Percentiles rank a stretch among this genome's conserved stretches.
Evolutionary conservation across 179 eudicot species (phyloP).

Genomic region (Amaranthus tricolor): DNA sequence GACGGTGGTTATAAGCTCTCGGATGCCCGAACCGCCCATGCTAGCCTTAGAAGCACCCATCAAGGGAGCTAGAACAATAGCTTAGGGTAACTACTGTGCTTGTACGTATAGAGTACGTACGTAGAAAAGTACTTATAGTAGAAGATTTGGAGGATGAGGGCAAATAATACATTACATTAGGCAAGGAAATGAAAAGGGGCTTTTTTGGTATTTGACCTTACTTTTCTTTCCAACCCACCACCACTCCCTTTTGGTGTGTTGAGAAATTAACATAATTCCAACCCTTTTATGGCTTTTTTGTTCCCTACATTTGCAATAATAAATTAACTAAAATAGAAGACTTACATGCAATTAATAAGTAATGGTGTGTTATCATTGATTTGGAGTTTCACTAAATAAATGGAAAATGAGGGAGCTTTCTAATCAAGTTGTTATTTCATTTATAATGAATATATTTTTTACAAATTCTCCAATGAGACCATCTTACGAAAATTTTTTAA

Average conservation of each 20-base stretch:
- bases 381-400: slow-evolving; percentile 9
- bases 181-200: slow-evolving; percentile 15
- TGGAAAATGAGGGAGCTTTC: slow-evolving; percentile 14
- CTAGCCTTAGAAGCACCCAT: slow-evolving; percentile 54
- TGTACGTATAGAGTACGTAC: not conserved
- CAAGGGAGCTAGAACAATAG: slow-evolving; percentile 11
- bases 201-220: slow-evolving; percentile 40
- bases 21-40: slow-evolving; percentile 54
- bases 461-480: not conserved
- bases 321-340: slow-evolving; percentile 7
- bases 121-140: not conserved
- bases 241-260: slow-evolving; percentile 13
- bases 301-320: not conserved
- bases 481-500: too few species aligned
- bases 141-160: slow-evolving; percentile 1
- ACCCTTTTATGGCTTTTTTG: not conserved
- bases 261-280: slow-evolving; percentile 12
- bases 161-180: slow-evolving; percentile 13
- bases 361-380: not conserved
- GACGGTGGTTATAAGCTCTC: slow-evolving; percentile 40
- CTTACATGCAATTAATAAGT: not conserved
- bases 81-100: slow-evolving; percentile 12
- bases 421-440: not conserved
- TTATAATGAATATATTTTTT: not conserved
- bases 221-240: slow-evolving; percentile 9